phyloP scores from a whole-genome alignment of 106 monocot species.

The Acanthochlamys bracteata region DNA sequence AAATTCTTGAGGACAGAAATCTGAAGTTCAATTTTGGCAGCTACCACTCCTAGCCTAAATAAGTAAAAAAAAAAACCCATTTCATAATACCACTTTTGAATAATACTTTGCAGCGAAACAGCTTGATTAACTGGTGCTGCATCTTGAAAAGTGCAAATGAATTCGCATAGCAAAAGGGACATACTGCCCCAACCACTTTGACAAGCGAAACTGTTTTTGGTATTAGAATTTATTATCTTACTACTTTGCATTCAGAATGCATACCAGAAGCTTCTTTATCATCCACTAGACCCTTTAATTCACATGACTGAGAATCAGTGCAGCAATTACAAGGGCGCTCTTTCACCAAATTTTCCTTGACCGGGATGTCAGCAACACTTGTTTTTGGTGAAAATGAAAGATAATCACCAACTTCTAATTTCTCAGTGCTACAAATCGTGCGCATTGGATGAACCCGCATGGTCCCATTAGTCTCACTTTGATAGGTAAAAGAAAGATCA shows the following conservation, averaged over 20 bases:
- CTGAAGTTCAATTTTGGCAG: too few species aligned
- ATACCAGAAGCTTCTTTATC: constrained; percentile 3
- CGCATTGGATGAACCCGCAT: not conserved
- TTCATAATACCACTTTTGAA: too few species aligned
- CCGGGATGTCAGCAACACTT: not conserved
- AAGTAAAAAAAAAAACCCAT: too few species aligned
- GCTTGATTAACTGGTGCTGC: too few species aligned
- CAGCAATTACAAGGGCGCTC: not conserved
- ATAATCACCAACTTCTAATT: not conserved
- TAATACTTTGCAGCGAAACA: too few species aligned
- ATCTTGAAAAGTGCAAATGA: too few species aligned
- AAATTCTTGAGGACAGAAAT: too few species aligned
- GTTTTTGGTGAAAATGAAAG: not conserved
- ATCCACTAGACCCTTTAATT: constrained; percentile 1
- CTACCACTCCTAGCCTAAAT: too few species aligned
- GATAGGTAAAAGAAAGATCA: not conserved
- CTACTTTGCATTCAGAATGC: not conserved
- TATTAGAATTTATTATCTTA: not conserved
- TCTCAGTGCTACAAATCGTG: not conserved
- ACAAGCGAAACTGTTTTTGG: not conserved
- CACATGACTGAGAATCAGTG: not conserved
- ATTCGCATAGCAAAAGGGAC: too few species aligned
- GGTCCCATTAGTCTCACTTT: not conserved
- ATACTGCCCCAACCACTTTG: too few species aligned
- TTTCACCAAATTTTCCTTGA: not conserved